Evolutionary conservation across 345 rosid genomes (phyloP), one percentile per base, ranked within the genome.

Genomic region (Salix suchowensis): DNA sequence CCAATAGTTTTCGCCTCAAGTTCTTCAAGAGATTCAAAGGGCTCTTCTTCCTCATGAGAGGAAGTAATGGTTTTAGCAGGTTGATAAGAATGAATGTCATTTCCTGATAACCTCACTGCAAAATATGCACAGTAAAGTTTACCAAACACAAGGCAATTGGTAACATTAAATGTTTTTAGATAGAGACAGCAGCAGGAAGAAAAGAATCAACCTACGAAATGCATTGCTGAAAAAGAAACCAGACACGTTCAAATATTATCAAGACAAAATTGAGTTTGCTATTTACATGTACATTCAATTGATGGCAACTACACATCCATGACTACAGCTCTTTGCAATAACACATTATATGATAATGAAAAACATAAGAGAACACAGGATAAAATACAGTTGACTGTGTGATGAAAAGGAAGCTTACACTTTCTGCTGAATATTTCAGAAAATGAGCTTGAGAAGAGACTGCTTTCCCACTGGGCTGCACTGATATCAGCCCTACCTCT

Each of bases 401-500:
- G 19, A 30, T 16, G 40, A 9, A 62, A 6, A 71, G 40, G 19
- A 62, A 36, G 60, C 94, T 87, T 88, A 91, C 98, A 73, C 76
- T 90, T 91, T 78, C 87, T 81, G 76, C 77, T 90, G 78, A 91
- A 91, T 74, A 93, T 73, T 55, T 95, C 98, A 23, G 98, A 95
- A 78, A 95, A 69, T 30, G 98, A 95, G 86, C 98, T 93, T n/a
- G 98, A 95, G 86, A 95, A 95, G 72, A 95, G 88, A 82, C 98
- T 90, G 87, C 92, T 93, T 82, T 95, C 98, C 86, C 86, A 88
- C 85, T 85, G 89, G 66, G 80, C 79, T 23, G 40, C 65, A 68
- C 42, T 48, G 62, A 68, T 69, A 82, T 86, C 80, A 72, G 44
- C 78, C 86, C 71, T 78, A 52, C 81, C 78, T 79, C 84, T 46